A percentile compares a stretch with the other conserved stretches of the same genome.
These are phyloP conservation scores for Metschnikowia arizonensis DNA, from an alignment of 805 yeast genomes.

Conservation along the genomic window DNA sequence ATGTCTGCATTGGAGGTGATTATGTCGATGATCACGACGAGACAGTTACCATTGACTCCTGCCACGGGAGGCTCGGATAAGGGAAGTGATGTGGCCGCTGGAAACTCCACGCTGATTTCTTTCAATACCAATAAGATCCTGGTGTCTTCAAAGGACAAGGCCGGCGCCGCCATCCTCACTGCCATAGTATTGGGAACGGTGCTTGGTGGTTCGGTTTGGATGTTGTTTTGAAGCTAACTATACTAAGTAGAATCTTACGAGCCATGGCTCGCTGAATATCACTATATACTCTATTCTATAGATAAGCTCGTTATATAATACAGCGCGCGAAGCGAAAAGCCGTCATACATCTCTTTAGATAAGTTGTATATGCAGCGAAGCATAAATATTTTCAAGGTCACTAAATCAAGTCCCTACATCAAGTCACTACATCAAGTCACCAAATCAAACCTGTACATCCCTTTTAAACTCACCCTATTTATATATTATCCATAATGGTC, in stretches of 20 bases:
- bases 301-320: not conserved
- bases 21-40: slow-evolving; percentile 14
- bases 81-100: slow-evolving; percentile 29
- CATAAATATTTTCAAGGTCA: too few species aligned
- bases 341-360: too few species aligned
- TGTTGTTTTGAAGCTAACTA: slow-evolving; percentile 44
- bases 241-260: too few species aligned
- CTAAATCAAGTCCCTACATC: too few species aligned
- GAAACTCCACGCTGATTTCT: slow-evolving; percentile 19
- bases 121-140: slow-evolving; percentile 40
- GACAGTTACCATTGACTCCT: slow-evolving; percentile 26
- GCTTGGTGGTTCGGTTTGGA: slow-evolving; percentile 73
- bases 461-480: too few species aligned
- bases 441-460: too few species aligned
- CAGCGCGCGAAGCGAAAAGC: not conserved
- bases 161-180: slow-evolving; percentile 88
- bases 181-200: slow-evolving; percentile 62
- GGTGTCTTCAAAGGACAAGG: slow-evolving; percentile 52
- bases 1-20: slow-evolving; percentile 68
- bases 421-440: too few species aligned
- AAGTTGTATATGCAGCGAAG: too few species aligned
- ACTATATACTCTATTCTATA: too few species aligned
- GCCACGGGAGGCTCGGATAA: slow-evolving; percentile 15
- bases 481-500: slow-evolving; percentile 40
- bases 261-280: too few species aligned